A percentile compares a stretch with the other conserved stretches of the same genome.
These are phyloP conservation scores for Solanum sitiens DNA, from an alignment of 257 asterid species.

Conservation along the genomic window DNA sequence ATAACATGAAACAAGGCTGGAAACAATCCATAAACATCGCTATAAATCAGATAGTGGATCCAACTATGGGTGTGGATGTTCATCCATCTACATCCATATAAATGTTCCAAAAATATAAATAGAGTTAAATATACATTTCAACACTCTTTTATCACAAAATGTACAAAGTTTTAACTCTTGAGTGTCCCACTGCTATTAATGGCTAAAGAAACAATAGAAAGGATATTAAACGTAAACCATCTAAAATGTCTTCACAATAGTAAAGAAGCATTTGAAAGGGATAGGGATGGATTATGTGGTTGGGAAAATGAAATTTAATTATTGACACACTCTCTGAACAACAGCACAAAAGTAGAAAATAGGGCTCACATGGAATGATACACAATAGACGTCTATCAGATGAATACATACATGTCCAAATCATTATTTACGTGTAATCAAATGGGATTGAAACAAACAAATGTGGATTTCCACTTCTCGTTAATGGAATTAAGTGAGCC, in stretches of 20 bases:
- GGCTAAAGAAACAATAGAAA: background rate
- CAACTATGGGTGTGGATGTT: background rate
- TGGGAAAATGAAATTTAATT: background rate
- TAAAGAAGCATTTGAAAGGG: background rate
- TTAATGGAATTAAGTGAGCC: background rate
- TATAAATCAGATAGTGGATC: background rate
- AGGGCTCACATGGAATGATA: background rate
- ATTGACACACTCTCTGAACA: background rate
- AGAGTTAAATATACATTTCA: background rate
- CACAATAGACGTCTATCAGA: background rate
- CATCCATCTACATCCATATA: background rate
- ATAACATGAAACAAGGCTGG: background rate
- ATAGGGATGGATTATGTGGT: background rate
- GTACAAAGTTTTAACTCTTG: background rate
- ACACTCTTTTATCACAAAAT: background rate
- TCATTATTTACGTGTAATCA: background rate
- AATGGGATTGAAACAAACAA: background rate
- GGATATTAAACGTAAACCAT: background rate
- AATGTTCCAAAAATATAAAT: background rate
- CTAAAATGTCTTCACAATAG: background rate
- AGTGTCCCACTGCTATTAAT: background rate
- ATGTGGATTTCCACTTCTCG: background rate
- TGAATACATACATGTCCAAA: background rate
- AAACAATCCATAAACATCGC: background rate
- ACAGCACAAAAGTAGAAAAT: background rate